phyloP scores from a whole-genome alignment of 2,329 filamentous ascomycete genomes.

The Diaporthe velutina region DNA sequence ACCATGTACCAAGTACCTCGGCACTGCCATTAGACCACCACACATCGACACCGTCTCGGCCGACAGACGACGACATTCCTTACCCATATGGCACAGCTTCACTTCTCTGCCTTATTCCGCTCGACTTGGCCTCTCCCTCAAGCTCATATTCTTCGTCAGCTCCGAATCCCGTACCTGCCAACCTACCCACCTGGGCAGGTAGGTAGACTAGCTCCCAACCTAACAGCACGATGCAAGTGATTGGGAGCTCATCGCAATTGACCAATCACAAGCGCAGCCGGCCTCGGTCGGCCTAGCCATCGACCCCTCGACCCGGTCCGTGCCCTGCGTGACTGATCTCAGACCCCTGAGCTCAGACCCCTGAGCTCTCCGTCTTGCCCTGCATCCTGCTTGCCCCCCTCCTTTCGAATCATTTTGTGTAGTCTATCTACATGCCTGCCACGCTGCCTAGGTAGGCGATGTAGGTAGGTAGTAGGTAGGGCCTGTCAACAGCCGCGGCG shows the following conservation, averaged over 20 bases:
- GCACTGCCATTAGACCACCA: not conserved
- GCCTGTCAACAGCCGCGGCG: not conserved
- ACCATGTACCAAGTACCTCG: not conserved
- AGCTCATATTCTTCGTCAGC: not conserved
- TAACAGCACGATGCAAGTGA: not conserved
- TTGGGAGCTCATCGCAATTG: not conserved
- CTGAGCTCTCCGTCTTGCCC: not conserved
- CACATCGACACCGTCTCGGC: not conserved
- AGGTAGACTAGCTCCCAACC: not conserved
- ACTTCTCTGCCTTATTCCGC: not conserved
- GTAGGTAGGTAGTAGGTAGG: too few species aligned
- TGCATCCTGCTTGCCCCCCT: not conserved
- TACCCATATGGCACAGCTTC: not conserved
- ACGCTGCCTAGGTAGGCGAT: too few species aligned
- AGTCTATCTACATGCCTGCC: too few species aligned
- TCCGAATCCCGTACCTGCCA: not conserved
- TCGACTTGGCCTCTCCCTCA: not conserved
- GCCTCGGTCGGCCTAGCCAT: not conserved
- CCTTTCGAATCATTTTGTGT: not conserved
- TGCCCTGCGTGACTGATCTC: conserved; percentile 14
- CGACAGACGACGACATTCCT: not conserved
- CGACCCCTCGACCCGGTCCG: conserved; percentile 2
- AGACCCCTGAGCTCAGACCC: not conserved
- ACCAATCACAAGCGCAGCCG: conserved; percentile 18
- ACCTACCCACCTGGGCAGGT: not conserved